Conservation (phyloP, 306 rosid genomes). For the Castanea sativa region DNA sequence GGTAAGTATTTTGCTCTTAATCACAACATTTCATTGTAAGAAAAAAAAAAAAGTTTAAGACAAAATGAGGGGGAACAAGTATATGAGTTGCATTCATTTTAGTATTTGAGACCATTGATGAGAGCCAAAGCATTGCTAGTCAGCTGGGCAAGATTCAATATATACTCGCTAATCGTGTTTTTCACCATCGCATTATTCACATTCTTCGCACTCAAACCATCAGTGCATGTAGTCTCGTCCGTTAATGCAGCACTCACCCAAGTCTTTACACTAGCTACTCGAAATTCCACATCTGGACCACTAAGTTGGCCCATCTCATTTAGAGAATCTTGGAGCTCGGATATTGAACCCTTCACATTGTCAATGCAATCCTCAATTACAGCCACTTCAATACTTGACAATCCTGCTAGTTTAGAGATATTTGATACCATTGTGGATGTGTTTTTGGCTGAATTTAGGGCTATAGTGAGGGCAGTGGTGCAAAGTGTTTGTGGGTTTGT, state of each 20-base stretch:
- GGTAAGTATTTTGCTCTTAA: no score
- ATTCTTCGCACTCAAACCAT: conserved; percentile 36
- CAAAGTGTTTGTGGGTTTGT: neutral
- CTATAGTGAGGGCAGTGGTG: conserved; percentile 1
- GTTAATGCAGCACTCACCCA: conserved; percentile 48
- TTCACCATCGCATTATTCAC: conserved; percentile 24
- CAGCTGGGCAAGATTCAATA: conserved; percentile 28
- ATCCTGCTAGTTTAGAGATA: neutral
- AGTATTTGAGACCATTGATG: conserved; percentile 30
- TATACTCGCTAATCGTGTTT: conserved; percentile 5
- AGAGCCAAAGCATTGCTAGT: conserved; percentile 56
- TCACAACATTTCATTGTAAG: no score
- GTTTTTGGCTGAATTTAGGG: neutral
- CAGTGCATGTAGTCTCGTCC: conserved; percentile 40
- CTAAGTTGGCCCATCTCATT: conserved; percentile 20
- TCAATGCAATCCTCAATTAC: neutral
- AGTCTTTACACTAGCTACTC: conserved; percentile 36
- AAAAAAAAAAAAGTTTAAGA: no score
- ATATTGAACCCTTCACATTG: conserved; percentile 27
- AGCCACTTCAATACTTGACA: neutral
- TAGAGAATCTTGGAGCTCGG: conserved; percentile 31
- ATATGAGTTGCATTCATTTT: neutral
- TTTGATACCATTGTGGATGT: neutral
- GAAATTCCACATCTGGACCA: conserved; percentile 17
- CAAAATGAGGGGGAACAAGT: neutral